Base-by-base conservation (phyloP, 768 basidiomycete genomes). In the Symmetrospora coprosmae region DNA sequence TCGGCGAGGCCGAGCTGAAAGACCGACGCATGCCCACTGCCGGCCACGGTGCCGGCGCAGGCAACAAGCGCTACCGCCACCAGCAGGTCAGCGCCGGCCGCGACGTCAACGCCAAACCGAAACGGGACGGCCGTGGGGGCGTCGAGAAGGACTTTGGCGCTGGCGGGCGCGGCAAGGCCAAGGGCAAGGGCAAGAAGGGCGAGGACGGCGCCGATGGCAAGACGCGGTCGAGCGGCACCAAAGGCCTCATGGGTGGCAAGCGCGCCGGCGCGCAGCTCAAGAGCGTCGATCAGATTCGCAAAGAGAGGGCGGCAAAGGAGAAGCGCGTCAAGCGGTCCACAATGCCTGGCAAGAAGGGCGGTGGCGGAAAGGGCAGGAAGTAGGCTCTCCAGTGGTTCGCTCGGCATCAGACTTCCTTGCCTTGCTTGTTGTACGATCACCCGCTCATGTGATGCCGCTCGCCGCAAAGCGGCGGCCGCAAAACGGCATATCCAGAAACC, bases 241-340 rank as follows among this genome's bases (percentile, higher is more conserved):
- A 69, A 31, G 73, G 76, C 62, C 77, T 83, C 50, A 76, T 78
- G 66, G 78, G 78, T 23, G 79, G 79, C 31, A 86, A 83, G 72
- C 78, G 77, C 11, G 79, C 76, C 58, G 81, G 86, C 64, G 89
- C 74, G 43, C 89, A 91, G 73, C 81, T 94, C 72, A 89, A 86
- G 75, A 83, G 81, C 0, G 82, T 80, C 27, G 86, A 89, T 48
- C 86, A 91, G 70, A 90, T 96, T 63, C 80, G 86, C 64, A 90
- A 84, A 70, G 75, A 78, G 31, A 78, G 90, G 63, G 81, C 81
- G 68, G 50, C 77, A 19, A 68, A 75, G 68, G 85, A 87, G 66
- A 81, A 78, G 65, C 80, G 78, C 67, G 55, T 46, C 14, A 60
- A 58, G 27, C 31, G 63, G 8, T 64, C 63, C 3, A 60, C 27